Percentiles rank a stretch among this genome's conserved stretches.
Evolutionary conservation across 768 basidiomycete genomes (phyloP).

Genomic region (Pleurotus djamor): DNA sequence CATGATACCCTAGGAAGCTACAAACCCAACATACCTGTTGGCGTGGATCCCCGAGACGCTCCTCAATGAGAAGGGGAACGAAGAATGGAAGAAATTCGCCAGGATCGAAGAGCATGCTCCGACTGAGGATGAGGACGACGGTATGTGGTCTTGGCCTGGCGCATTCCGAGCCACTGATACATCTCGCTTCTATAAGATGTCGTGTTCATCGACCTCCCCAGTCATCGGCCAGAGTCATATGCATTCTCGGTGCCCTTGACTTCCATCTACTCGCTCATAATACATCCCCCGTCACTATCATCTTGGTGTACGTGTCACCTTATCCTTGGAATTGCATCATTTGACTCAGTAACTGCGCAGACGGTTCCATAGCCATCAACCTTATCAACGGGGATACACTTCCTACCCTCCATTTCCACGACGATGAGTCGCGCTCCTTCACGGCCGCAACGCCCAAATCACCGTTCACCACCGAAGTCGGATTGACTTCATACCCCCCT

Average conservation of each 20-base stretch:
- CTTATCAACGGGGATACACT: constrained; percentile 83
- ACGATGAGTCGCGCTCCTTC: constrained; percentile 90
- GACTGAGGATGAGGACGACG: constrained; percentile 69
- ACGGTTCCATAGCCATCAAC: constrained; percentile 88
- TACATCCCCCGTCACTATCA: constrained; percentile 79
- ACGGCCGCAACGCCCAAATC: constrained; percentile 45
- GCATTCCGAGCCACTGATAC: constrained; percentile 5
- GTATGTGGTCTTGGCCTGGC: constrained; percentile 32
- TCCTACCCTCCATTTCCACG: constrained; percentile 93
- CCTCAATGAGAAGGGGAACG: constrained; percentile 75
- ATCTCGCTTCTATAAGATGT: constrained; percentile 48
- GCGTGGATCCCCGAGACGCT: constrained; percentile 94
- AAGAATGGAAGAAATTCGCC: constrained; percentile 90
- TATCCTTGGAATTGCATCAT: constrained; percentile 12
- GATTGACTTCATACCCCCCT: constrained; percentile 61
- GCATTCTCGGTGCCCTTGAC: constrained; percentile 94
- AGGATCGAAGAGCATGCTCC: constrained; percentile 71
- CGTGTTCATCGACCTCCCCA: constrained; percentile 83
- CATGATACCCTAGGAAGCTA: constrained; percentile 53
- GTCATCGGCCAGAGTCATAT: constrained; percentile 84
- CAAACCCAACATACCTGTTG: constrained; percentile 75
- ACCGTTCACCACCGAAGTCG: constrained; percentile 23
- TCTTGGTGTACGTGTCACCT: constrained; percentile 65
- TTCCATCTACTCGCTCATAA: constrained; percentile 86
- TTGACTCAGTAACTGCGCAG: constrained; percentile 31